These are phyloP conservation scores for Craterostigma plantagineum DNA, from an alignment of 257 asterid species.

Conservation along the genomic window DNA sequence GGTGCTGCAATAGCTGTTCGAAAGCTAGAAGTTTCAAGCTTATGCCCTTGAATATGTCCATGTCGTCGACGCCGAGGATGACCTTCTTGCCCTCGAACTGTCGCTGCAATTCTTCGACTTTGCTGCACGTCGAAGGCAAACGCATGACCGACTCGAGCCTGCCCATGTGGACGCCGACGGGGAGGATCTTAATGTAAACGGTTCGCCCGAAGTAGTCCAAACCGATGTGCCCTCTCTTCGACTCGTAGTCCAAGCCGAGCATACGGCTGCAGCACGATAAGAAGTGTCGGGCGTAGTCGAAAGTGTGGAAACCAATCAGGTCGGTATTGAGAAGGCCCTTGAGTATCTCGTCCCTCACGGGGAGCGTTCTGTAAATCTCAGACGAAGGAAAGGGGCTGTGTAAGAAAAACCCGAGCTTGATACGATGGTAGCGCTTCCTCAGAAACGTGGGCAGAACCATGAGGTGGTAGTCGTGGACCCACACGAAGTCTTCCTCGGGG, in stretches of 20 bases:
- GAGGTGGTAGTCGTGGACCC: constrained; percentile 78
- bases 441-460: constrained; percentile 65
- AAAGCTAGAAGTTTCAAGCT: constrained; percentile 55
- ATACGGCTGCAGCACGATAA: constrained; percentile 64
- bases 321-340: constrained; percentile 53
- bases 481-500: constrained; percentile 54
- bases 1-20: constrained; percentile 39
- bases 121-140: constrained; percentile 28
- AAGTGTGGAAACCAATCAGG: constrained; percentile 64
- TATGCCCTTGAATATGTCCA: constrained; percentile 75
- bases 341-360: constrained; percentile 57
- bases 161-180: constrained; percentile 70
- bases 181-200: constrained; percentile 55
- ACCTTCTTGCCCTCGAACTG: constrained; percentile 36
- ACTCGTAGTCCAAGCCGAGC: constrained; percentile 63
- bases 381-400: constrained; percentile 84
- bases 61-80: constrained; percentile 63
- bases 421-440: constrained; percentile 43
- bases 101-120: constrained; percentile 30
- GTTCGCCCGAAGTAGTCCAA: constrained; percentile 67
- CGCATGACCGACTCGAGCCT: constrained; percentile 38
- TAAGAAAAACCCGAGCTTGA: constrained; percentile 60
- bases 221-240: constrained; percentile 68
- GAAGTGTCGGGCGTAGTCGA: constrained; percentile 71
- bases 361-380: constrained; percentile 57